Base-by-base conservation (phyloP, 176 grass and related monocot species). In the Zea luxurians region DNA sequence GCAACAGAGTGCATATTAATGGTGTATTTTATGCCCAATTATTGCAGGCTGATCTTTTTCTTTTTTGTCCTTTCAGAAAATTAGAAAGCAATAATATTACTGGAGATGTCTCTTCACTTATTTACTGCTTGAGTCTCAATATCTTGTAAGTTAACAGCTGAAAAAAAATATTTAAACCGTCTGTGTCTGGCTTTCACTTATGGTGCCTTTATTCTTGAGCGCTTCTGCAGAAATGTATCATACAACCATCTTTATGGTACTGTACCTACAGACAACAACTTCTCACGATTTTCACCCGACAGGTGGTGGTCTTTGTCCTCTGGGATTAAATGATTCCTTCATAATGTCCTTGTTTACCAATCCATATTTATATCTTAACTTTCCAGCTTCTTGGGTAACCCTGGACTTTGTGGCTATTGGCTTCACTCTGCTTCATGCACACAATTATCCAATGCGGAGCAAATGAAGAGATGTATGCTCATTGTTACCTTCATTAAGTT, bases 351-450 rank as follows among this genome's bases (percentile, higher is more conserved):
- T 58, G 13, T 5, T 37, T 58, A 47, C 8, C 42, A 37, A 65
- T 21, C 45, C 37, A 71, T 70, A 66, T 74, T 48, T 58, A 48
- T 58, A 46, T 81, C 69, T 71, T 46, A 84, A 77, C 15, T 37
- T 78, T 76, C 54, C 73, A 97, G 94, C 71, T 97, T 97, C 68
- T 41, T 93, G 53, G 94, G 91, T 68, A 97, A 97, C 80, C 89
- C 89, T 61, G 77, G 87, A 47, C 89, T 97, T 64, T 97, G 94
- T 68, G 94, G 91, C 73, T 93, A 91, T 80, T 97, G 89, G 94
- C 64, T 73, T 48, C 83, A 73, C 71, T 88, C 94, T 78, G 84
- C 93, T 55, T 61, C 84, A 10, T 97, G 94, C 76, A 64, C 61
- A 64, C 20, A 27, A 4, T 70, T 49, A 49, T 70, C 86, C 52